Conservation (phyloP, 768 basidiomycete genomes). For the Mycena floridula region DNA sequence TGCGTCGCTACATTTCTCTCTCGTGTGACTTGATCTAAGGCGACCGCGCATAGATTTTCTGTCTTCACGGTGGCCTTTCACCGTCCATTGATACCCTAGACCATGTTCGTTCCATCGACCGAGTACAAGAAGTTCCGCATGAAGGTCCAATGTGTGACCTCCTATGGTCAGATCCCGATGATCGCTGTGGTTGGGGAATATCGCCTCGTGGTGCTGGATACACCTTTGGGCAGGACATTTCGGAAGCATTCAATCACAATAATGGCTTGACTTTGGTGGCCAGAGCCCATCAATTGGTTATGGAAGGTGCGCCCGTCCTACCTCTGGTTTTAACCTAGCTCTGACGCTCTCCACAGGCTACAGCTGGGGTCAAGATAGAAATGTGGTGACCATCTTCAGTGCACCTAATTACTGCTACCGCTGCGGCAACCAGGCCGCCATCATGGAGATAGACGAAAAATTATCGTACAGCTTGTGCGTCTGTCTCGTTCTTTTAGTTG, state of each 20-base stretch:
- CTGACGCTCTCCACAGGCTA: constrained; percentile 44
- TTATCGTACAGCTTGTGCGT: constrained; percentile 88
- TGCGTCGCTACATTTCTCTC: constrained; percentile 38
- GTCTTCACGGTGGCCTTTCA: constrained; percentile 94
- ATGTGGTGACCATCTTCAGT: constrained; percentile 99
- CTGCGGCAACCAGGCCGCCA: constrained; percentile 98
- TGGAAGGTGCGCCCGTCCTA: constrained; percentile 69
- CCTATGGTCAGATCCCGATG: constrained; percentile 99
- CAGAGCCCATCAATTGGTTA: constrained; percentile 90
- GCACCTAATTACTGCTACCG: constrained; percentile 99
- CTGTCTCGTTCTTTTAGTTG: constrained; percentile 2
- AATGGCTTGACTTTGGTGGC: constrained; percentile 96
- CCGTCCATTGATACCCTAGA: constrained; percentile 99
- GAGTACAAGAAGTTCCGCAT: constrained; percentile 98
- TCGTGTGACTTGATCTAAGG: constrained; percentile 9
- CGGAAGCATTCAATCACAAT: constrained; percentile 98
- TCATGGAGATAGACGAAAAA: constrained; percentile 99
- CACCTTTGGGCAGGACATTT: constrained; percentile 98
- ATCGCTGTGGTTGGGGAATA: constrained; percentile 99
- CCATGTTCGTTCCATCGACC: constrained; percentile 97
- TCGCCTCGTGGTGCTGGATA: constrained; percentile 98
- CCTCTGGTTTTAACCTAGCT: background rate
- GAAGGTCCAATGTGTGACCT: constrained; percentile 99
- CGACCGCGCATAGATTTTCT: constrained; percentile 74
- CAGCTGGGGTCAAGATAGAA: constrained; percentile 98